Base-by-base conservation (phyloP, 2,329 filamentous ascomycete genomes). In the Penicillium verrucosum region DNA sequence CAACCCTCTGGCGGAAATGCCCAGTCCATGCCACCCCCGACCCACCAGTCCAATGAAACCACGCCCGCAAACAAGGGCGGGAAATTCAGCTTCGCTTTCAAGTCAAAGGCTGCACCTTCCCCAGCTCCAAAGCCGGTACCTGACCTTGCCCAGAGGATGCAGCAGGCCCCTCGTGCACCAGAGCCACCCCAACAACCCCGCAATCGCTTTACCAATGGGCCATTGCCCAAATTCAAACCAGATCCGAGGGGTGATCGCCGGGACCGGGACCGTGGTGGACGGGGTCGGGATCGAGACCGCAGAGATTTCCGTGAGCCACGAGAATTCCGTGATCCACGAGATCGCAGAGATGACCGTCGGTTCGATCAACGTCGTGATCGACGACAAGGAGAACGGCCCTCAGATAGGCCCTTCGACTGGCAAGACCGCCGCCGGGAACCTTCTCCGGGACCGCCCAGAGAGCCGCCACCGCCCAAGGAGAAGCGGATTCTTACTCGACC, bases 51-150 rank as follows among this genome's bases (percentile, higher is more conserved):
- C 2, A 79, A 82, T 21, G 78, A 80, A 2, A 81, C 83, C 5
- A 79, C 83, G n/a, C 79, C 82, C 58, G 68, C 75, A 58, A 72
- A 79, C 69, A 77, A 79, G 57, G 77, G 78, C 3, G 85, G 85
- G 43, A 94, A 93, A 75, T 95, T 97, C 68, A 95, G 91, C 71
- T 97, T 97, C 72, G 91, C 92, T 1, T 91, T 97, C 74, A 97
- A 97, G 71, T 83, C 87, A 55, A 93, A 89, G 69, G 84, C 86
- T 23, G 80, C 82, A 3, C 80, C 86, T 21, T 76, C 78, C 27
- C 78, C 82, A 59, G 78, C 80, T 56, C 76, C 77, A 45, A 81
- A 81, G 60, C 74, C 78, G 29, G 80, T 82, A 41, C 69, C 77
- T 40, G 81, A 81, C 57, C 64, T 83, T 51, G 75, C 77, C 14